Evolutionary conservation across 139 green algal species (phyloP), one percentile per base, ranked within the genome.

Genomic region (Dunaliella sp.): DNA sequence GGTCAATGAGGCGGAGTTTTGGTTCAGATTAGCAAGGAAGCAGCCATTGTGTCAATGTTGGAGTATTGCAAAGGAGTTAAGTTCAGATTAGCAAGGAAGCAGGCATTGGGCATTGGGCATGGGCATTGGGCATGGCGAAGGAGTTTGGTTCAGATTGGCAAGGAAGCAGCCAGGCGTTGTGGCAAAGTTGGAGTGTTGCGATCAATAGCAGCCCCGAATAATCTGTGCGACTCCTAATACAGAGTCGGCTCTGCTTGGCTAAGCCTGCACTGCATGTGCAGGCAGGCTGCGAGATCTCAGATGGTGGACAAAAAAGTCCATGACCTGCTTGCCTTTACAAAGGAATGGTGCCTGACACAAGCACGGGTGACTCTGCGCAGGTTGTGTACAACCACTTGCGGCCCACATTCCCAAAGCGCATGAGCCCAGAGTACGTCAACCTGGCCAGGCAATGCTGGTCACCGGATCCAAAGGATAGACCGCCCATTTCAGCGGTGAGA

Each of bases 371-470:
- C n/a, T 79, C 3, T 79, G 74, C n/a, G 34, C 33, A 58, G 77
- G 83, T 86, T 34, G 72, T 86, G 72, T 81, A 86, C 72, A 81
- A 81, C 72, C 32, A 81, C 72, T 35, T 86, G 35, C 83, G 83
- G 31, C 83, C 80, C 3, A 59, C 77, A 59, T 88, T 84, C 33
- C 78, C 85, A 0, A 31, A 36, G 25, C 38, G 77, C 33, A 72
- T 82, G 3, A 58, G 81, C 78, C 85, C 78, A 1, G 48, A 83
- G 22, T 88, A 88, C 77, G 36, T 48, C 57, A 72, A 75, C 12
- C 57, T 88, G 58, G 79, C 77, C 1, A 37, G 75, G 78, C 78
- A 36, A 1, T 88, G 85, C 85, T 88, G 85, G 85, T 57, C 57
- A 2, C 28, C 77, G n/a, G 77, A 88, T 34, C 59, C 80, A 2